Percentiles rank a stretch among this genome's conserved stretches.
phyloP scores from a whole-genome alignment of 208 protist species.

The Trypanosoma cruzi region DNA sequence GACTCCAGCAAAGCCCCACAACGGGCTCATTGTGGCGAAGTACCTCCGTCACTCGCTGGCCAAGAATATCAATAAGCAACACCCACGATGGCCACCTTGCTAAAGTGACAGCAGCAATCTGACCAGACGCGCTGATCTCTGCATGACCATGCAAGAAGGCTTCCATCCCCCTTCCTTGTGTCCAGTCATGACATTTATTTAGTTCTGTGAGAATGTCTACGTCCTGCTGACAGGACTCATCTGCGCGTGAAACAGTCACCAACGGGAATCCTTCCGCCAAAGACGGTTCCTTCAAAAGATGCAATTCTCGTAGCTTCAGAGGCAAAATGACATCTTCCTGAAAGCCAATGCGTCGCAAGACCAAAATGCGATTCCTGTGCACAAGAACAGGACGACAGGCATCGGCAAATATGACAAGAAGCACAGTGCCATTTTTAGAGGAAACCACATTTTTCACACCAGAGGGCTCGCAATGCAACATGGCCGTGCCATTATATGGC shows the following conservation, averaged over 20 bases:
- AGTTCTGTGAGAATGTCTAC: background rate
- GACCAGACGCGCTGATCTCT: slow-evolving; percentile 27
- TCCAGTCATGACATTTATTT: background rate
- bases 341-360: slow-evolving; percentile 27
- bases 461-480: slow-evolving; percentile 15
- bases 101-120: slow-evolving; percentile 26
- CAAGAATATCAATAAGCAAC: slow-evolving; percentile 32
- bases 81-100: slow-evolving; percentile 15
- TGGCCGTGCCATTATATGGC: slow-evolving; percentile 21
- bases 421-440: slow-evolving; percentile 23
- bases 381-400: slow-evolving; percentile 25
- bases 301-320: slow-evolving; percentile 14
- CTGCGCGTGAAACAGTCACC: background rate
- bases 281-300: slow-evolving; percentile 17
- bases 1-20: slow-evolving; percentile 26
- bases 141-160: background rate
- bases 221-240: background rate
- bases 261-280: background rate
- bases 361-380: slow-evolving; percentile 16
- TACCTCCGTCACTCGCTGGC: slow-evolving; percentile 24
- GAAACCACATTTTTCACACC: slow-evolving; percentile 22
- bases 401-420: slow-evolving; percentile 23
- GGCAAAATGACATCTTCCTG: slow-evolving; percentile 20
- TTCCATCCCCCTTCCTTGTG: background rate
- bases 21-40: slow-evolving; percentile 19